A percentile compares a stretch with the other conserved stretches of the same genome.
Conservation (phyloP, 1,139 yeast genomes). For the Yamadazyma buinensis region DNA sequence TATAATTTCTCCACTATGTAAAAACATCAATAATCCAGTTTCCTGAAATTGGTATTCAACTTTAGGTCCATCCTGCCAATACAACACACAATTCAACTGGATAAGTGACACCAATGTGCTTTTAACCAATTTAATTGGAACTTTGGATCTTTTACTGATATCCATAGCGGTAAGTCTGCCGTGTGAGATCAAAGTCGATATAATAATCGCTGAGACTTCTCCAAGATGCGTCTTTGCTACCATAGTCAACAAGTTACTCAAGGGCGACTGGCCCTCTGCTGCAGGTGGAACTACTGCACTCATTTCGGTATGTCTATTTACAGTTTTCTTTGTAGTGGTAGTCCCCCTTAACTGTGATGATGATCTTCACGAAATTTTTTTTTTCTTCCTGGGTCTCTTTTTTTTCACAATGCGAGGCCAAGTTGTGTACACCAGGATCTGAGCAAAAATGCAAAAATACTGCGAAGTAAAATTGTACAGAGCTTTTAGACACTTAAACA, state of each 20-base stretch:
- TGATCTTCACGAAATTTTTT: constrained; percentile 3
- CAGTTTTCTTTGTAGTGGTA: too few relatives aligned
- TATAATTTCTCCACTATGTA: constrained; percentile 78
- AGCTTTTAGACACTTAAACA: too few relatives aligned
- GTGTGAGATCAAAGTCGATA: constrained; percentile 53
- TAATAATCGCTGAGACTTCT: constrained; percentile 55
- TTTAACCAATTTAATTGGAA: constrained; percentile 46
- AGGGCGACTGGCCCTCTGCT: constrained; percentile 55
- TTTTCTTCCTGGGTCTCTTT: neutral
- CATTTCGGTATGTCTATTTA: too few relatives aligned
- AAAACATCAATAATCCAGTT: constrained; percentile 57
- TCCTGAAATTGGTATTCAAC: constrained; percentile 61
- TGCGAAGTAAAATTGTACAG: too few relatives aligned
- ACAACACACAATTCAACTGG: constrained; percentile 60
- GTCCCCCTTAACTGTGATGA: too few relatives aligned
- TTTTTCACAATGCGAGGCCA: too few relatives aligned
- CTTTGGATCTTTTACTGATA: constrained; percentile 34
- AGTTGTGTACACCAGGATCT: too few relatives aligned
- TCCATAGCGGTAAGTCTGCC: constrained; percentile 56
- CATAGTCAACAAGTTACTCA: constrained; percentile 52
- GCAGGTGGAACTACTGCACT: constrained; percentile 13
- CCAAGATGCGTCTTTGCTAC: constrained; percentile 58
- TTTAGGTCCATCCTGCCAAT: constrained; percentile 43
- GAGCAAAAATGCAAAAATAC: too few relatives aligned
- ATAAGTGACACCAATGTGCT: constrained; percentile 60